Percentiles rank a stretch among this genome's conserved stretches.
phyloP scores from a whole-genome alignment of 2,329 filamentous ascomycete species.

The Fonsecaea pugnacius region DNA sequence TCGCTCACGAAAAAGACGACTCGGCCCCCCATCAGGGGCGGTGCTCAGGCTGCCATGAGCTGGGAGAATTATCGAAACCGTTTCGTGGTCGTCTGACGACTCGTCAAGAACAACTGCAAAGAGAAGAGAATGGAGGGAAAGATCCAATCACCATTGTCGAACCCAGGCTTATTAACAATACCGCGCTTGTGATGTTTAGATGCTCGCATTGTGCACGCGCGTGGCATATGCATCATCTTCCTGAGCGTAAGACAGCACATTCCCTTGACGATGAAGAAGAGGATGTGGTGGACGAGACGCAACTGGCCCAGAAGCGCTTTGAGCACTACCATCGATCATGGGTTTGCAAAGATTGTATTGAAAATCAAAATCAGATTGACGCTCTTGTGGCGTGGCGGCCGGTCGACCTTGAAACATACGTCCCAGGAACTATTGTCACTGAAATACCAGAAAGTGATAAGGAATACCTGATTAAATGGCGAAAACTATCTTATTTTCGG shows the following conservation, averaged over 20 bases:
- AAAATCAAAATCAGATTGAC: constrained; percentile 69
- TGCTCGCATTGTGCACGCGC: constrained; percentile 76
- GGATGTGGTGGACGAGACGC: constrained; percentile 48
- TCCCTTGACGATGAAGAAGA: constrained; percentile 41
- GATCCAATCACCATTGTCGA: constrained; percentile 74
- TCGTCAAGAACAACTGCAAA: constrained; percentile 80
- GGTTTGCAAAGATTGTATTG: constrained; percentile 77
- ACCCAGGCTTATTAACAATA: constrained; percentile 71
- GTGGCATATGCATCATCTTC: constrained; percentile 84
- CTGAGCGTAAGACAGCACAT: constrained; percentile 47
- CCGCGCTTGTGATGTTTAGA: constrained; percentile 77
- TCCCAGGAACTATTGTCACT: constrained; percentile 57
- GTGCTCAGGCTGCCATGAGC: constrained; percentile 71
- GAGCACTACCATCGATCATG: constrained; percentile 75
- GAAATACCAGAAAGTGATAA: constrained; percentile 75
- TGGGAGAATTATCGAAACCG: constrained; percentile 71
- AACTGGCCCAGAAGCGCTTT: constrained; percentile 65
- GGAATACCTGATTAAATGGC: constrained; percentile 92
- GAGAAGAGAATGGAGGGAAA: constrained; percentile 75
- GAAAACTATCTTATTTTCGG: constrained; percentile 76
- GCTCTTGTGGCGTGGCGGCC: constrained; percentile 89
- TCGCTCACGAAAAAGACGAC: constrained; percentile 68
- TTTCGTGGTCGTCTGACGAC: constrained; percentile 75
- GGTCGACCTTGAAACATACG: constrained; percentile 60
- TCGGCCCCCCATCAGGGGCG: constrained; percentile 70